Evolutionary conservation across 345 rosid genomes (phyloP), one percentile per base, ranked within the genome.

Genomic region (Eucalyptus regnans): DNA sequence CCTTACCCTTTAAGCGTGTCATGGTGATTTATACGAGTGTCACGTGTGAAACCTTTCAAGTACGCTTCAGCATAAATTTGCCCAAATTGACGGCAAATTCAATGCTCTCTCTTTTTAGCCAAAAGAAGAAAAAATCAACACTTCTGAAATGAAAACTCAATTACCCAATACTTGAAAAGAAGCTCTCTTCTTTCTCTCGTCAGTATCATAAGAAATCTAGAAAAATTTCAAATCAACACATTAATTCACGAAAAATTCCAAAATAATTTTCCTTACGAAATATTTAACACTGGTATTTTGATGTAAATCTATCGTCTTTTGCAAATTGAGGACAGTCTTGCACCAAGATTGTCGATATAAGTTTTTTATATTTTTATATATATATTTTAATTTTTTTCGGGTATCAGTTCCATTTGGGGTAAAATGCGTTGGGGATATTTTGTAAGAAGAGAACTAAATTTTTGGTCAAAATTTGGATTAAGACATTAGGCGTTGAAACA

Each of bases 311-410:
- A 16, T 31, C 3, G 3, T n/a, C 6, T 16, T 16, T 33, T 31
- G 12, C 12, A 5, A 31, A 68, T 31, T 5, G 11, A 31, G 12
- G 12, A 7, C 9, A 4, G 23, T 68, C 9, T 68, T 16, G 43
- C 12, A 33, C 3, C 9, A 0, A 9, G 23, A 2, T 5, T 0
- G 9, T 3, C 11, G 4, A 1, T 17, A 31, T 31, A 3, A 68
- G 37, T 64, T n/a, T n/a, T 64, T 62, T 29, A 37, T 37, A 37
- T 37, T 37, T 37, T 3, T 37, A 37, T 37, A 37, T 37, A 37
- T 37, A 37, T 37, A 37, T 41, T 4, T 41, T 41, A 4, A 41
- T 41, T 7, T 64, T n/a, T 62, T 62, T 62, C 1, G 16, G 17
- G 16, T 13, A 29, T n/a, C 58, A 52, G 0, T 7, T 52, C 25